A percentile compares a stretch with the other conserved stretches of the same genome.
Conservation (phyloP, 805 yeast genomes). For the Starmerella potacharoeniae region DNA sequence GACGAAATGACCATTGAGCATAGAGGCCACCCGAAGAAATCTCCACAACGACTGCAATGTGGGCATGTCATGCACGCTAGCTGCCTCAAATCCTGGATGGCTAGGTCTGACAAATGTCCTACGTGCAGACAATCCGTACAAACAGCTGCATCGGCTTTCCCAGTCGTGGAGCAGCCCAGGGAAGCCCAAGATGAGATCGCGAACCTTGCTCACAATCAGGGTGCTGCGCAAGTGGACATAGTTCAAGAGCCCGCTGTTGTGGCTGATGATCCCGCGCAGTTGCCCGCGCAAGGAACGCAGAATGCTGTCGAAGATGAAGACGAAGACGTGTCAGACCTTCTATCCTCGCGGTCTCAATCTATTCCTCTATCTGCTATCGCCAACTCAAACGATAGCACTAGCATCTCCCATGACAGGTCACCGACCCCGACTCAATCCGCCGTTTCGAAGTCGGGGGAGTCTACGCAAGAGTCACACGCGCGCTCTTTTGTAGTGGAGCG, state of each 20-base stretch:
- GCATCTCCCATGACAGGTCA: not conserved
- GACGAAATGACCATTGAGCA: constrained; percentile 62
- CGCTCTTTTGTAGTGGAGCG: not conserved
- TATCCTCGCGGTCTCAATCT: not conserved
- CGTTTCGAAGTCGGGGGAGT: not conserved
- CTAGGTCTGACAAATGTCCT: constrained; percentile 87
- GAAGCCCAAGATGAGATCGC: not conserved
- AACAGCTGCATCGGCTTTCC: constrained; percentile 10
- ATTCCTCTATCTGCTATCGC: not conserved
- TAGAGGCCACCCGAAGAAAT: constrained; percentile 32
- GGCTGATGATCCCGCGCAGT: not conserved
- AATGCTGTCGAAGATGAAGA: not conserved
- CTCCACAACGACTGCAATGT: constrained; percentile 70
- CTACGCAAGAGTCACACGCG: not conserved
- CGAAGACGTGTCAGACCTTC: not conserved
- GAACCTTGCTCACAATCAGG: not conserved
- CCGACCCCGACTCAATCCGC: not conserved
- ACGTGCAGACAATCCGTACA: constrained; percentile 41
- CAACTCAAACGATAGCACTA: not conserved
- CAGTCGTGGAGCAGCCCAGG: not conserved
- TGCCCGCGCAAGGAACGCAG: not conserved
- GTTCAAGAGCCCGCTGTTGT: not conserved
- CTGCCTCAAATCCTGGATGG: constrained; percentile 87
- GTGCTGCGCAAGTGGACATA: too few relatives aligned
- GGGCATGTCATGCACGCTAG: constrained; percentile 83